A percentile compares a stretch with the other conserved stretches of the same genome.
phyloP scores from a whole-genome alignment of 1,284 basidiomycete species.

The Trichosporon sp. region DNA sequence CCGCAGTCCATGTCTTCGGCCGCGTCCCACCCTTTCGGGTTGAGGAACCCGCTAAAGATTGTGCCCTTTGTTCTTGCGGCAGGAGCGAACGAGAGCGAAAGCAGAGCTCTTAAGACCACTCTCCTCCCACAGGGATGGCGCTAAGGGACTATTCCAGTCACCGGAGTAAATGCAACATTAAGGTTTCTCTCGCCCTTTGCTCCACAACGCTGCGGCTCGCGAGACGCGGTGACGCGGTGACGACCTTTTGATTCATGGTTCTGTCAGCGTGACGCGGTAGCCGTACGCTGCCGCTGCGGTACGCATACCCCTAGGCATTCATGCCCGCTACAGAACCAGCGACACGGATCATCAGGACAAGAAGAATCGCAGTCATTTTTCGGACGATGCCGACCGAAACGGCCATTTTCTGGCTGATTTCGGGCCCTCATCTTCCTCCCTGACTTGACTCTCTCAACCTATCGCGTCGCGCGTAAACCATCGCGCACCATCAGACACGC shows the following conservation, averaged over 20 bases:
- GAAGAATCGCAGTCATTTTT: neutral
- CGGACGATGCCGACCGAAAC: neutral
- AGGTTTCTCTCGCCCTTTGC: neutral
- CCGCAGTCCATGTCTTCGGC: neutral
- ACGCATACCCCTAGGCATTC: neutral
- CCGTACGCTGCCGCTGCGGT: no score
- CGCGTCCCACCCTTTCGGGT: constrained; percentile 13
- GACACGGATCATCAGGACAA: no score
- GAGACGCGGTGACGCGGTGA: no score
- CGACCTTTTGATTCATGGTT: no score
- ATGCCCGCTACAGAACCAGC: no score
- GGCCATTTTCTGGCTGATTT: neutral
- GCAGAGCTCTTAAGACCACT: neutral
- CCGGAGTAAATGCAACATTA: neutral
- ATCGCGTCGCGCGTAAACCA: neutral
- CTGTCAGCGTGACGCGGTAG: neutral
- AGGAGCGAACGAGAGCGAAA: neutral
- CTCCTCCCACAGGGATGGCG: neutral
- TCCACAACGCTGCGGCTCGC: neutral
- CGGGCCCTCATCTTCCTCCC: neutral
- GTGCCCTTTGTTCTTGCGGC: no score
- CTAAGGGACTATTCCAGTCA: neutral
- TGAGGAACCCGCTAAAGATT: neutral
- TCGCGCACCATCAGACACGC: neutral
- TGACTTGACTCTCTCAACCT: neutral